These are phyloP conservation scores for Leptographium procerum DNA, from an alignment of 2,329 filamentous ascomycete species.

Conservation along the genomic window DNA sequence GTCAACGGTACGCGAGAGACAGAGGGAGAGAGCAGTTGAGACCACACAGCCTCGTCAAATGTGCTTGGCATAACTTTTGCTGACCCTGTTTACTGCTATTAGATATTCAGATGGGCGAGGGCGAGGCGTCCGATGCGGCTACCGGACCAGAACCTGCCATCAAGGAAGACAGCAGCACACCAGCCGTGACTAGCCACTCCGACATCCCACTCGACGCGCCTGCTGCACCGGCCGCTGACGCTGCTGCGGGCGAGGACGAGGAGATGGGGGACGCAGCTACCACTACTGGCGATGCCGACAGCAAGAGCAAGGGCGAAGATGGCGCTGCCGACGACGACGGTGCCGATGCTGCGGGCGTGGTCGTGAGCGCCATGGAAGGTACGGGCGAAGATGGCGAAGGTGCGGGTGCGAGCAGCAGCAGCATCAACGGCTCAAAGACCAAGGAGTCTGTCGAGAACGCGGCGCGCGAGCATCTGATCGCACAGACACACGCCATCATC, in stretches of 20 bases:
- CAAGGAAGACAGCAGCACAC: conserved; percentile 51
- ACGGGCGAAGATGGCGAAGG: conserved; percentile 24
- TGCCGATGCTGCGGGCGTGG: neutral
- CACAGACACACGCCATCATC: conserved; percentile 91
- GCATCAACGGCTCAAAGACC: conserved; percentile 46
- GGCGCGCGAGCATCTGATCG: conserved; percentile 81
- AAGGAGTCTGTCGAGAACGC: conserved; percentile 76
- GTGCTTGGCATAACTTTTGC: neutral
- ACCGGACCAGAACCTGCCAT: conserved; percentile 31
- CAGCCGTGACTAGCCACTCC: conserved; percentile 38
- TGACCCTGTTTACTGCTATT: neutral
- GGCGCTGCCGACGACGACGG: neutral
- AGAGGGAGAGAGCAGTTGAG: neutral
- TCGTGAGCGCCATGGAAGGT: conserved; percentile 22
- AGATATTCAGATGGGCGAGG: conserved; percentile 57
- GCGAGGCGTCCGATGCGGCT: conserved; percentile 17
- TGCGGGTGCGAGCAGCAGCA: conserved; percentile 21
- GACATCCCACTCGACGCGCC: conserved; percentile 63
- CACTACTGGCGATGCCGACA: conserved; percentile 1
- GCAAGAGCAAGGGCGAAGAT: conserved; percentile 6
- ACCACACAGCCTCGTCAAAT: neutral
- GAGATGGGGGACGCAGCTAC: conserved; percentile 58
- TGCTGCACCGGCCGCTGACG: conserved; percentile 50
- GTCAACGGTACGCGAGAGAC: conserved; percentile 35
- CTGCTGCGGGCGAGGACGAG: conserved; percentile 55